Base-by-base conservation (phyloP, 371 early-diverging fungal genomes). In the Fennellomyces sp. region DNA sequence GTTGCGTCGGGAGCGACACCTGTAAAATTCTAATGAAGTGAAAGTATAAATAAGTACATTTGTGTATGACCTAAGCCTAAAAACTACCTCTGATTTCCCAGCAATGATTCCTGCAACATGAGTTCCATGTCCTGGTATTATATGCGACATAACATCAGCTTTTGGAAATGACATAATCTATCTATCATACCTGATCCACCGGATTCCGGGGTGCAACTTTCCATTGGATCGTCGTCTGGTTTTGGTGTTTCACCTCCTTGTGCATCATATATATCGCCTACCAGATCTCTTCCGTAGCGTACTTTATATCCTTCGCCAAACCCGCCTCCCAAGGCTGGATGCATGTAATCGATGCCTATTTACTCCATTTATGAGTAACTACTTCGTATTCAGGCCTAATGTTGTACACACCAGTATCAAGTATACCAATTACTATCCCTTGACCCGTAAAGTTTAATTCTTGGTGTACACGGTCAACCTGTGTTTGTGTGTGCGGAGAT, bases 351-450 rank as follows among this genome's bases (percentile, higher is more conserved):
- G 13, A 83, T 63, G 13, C 90, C 83, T 49, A 35, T 30, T n/a
- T n/a, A n/a, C n/a, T n/a, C n/a, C n/a, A n/a, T n/a, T n/a, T n/a
- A n/a, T n/a, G n/a, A n/a, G n/a, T n/a, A n/a, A n/a, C n/a, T n/a
- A n/a, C n/a, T n/a, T n/a, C n/a, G n/a, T n/a, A n/a, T n/a, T n/a
- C n/a, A n/a, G n/a, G n/a, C n/a, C n/a, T n/a, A n/a, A n/a, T n/a
- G n/a, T n/a, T n/a, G n/a, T n/a, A 38, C 56, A 61, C 70, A 70
- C 91, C 91, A 3, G 88, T 73, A 58, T 90, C 92, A 29, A 91
- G 73, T 36, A 92, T 68, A 48, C 88, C 90, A 53, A 92, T 87
- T 60, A 84, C 85, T 66, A 90, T 68, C 11, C 89, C 89, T 19
- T 76, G 78, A 54, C 91, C 91, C 26, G 79, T 82, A 25, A 66